Evolutionary conservation across 352 stramenopile species (phyloP).

Genomic region (Phytophthora brassicae): DNA sequence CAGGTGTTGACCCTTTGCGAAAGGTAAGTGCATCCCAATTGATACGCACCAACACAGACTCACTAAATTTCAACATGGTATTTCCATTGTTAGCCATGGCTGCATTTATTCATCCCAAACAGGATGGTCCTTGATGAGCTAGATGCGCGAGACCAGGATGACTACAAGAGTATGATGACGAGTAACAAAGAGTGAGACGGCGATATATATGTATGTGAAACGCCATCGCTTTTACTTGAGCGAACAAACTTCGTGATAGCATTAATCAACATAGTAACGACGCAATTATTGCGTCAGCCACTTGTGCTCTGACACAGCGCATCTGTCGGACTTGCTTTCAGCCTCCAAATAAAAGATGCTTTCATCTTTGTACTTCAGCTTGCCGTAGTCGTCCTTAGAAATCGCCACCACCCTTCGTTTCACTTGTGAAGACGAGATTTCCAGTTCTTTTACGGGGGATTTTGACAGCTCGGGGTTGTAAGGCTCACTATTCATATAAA

Average conservation of each 20-base stretch:
- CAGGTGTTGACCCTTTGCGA: constrained; percentile 53
- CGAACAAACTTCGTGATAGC: not conserved
- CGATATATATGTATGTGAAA: too few relatives aligned
- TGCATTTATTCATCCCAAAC: constrained; percentile 77
- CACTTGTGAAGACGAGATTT: constrained; percentile 62
- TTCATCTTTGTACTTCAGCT: constrained; percentile 70
- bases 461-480: constrained; percentile 55
- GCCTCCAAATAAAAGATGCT: constrained; percentile 74
- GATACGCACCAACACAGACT: not conserved
- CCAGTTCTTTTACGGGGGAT: constrained; percentile 40
- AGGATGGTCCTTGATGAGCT: constrained; percentile 57
- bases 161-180: too few relatives aligned
- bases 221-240: not conserved
- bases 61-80: not conserved
- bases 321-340: constrained; percentile 13
- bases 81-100: constrained; percentile 50
- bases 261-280: constrained; percentile 3
- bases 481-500: constrained; percentile 35
- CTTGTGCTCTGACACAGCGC: constrained; percentile 14
- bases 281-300: constrained; percentile 24
- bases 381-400: constrained; percentile 60
- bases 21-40: too few relatives aligned
- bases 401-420: constrained; percentile 72
- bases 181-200: constrained; percentile 8
- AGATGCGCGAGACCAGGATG: constrained; percentile 15